Conservation (phyloP, 2,329 filamentous ascomycete species). For the Colletotrichum australisinense region DNA sequence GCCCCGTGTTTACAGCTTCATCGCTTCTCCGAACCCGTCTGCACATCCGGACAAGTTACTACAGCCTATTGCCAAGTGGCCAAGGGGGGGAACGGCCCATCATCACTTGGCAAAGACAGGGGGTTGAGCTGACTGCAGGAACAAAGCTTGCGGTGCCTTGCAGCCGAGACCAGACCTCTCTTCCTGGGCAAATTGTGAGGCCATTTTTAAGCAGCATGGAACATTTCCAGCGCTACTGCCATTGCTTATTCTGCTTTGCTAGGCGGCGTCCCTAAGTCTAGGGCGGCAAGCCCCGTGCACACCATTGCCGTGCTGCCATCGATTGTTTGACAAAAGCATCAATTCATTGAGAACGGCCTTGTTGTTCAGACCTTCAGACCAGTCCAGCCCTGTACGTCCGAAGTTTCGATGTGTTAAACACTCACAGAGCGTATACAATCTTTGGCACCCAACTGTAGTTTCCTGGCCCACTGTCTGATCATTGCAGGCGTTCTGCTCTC, state of each 20-base stretch:
- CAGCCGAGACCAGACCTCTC: background rate
- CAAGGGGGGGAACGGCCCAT: background rate
- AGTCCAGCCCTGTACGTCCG: background rate
- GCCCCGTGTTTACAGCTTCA: background rate
- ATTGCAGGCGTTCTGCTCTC: background rate
- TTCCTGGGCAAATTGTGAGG: background rate
- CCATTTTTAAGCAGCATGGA: background rate
- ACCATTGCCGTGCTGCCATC: background rate
- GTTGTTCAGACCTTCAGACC: background rate
- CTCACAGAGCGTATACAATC: background rate
- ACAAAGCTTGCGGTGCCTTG: background rate
- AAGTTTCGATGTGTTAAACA: no score
- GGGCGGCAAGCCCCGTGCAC: background rate
- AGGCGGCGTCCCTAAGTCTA: background rate
- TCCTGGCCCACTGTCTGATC: background rate
- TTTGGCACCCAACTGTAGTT: no score
- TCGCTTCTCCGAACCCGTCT: background rate
- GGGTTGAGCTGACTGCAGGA: background rate
- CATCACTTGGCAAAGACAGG: background rate
- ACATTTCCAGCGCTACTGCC: background rate
- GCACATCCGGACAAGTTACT: background rate
- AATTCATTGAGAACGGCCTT: background rate
- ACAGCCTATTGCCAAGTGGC: background rate
- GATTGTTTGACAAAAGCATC: background rate
- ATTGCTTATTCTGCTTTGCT: slow-evolving; percentile 22